Evolutionary conservation across 306 rosid genomes (phyloP), one percentile per base, ranked within the genome.

Genomic region (Ormosia semicastrata): DNA sequence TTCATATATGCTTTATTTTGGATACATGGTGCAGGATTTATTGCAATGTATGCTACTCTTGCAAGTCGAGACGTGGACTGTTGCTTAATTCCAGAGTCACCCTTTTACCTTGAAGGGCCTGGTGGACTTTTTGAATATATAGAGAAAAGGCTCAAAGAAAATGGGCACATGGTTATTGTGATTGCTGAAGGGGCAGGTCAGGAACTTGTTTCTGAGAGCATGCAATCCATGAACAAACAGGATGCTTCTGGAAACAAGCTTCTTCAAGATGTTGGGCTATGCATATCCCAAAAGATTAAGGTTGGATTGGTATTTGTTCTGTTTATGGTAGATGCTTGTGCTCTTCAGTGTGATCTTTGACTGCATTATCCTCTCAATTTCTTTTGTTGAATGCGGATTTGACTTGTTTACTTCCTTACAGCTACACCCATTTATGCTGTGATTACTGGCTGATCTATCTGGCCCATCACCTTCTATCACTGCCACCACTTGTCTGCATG

Each of bases 121-220:
- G 99, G 99, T 50, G 99, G 99, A 68, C 99, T 95, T 66, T 88
- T 66, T 18, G 97, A 95, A 70, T 92, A 84, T 73, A 84, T 93
- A 67, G 93, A 89, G 79, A 88, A 79, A 84, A 82, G 91, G 36
- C 98, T 93, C 32, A 89, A 73, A 81, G 99, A 95, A 84, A 89
- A 85, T 5, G 99, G 96, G 8, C 99, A 95, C 92, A 87, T 95
- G 96, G 99, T 95, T 71, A 88, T 95, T 36, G 99, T 95, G 78
- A 88, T 93, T 37, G 99, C 99, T 49, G 99, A 95, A 93, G 99
- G 99, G 39, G 99, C 99, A 1, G 99, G 96, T n/a, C 98, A 93
- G 86, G 97, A 92, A 10, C 91, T 93, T 69, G 83, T 92, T 33
- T 88, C 97, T 24, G 94, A 86, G 85, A 89, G 90, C 83, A 60